Evolutionary conservation across 1,139 yeast genomes (phyloP), one percentile per base, ranked within the genome.

Genomic region (Casaregolazyma lundiana): DNA sequence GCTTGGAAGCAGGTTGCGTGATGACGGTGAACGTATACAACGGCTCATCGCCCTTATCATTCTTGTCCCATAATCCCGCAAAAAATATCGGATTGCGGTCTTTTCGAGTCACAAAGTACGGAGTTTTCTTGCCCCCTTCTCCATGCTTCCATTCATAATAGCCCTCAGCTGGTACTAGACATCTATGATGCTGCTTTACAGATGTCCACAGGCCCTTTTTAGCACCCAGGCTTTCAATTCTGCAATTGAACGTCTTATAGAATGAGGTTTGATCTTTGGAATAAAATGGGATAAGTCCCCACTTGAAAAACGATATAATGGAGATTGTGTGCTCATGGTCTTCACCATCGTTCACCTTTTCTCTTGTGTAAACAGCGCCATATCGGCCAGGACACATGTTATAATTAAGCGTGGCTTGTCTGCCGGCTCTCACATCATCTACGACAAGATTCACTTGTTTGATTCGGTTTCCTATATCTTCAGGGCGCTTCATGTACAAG

Each of bases 141-240:
- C 60, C 29, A 48, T 54, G 45, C 59, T 65, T 64, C 97, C 97
- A 89, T 63, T 89, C 97, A 60, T 77, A 89, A 63, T 89, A 90
- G 0, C 97, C 97, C 57, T 78, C 77, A 36, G 85, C 75, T 0
- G 95, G 90, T 0, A 88, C 77, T 1, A 82, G 81, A 60, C 96
- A 89, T 47, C 72, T 70, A 16, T 62, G 64, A 46, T 54, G 64
- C 55, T 55, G 64, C 57, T 48, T 53, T n/a, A 63, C 61, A 37
- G 57, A 56, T 32, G 50, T 54, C 69, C 68, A 62, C 37, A 59
- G 49, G 6, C 65, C 51, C 24, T 53, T 44, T 15, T 55, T 57
- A 26, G 48, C 51, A 18, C 42, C 42, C 22, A 67, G 50, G 22
- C 63, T 58, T 29, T 67, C 70, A 8, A 55, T 49, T 2, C 70